A percentile compares a stretch with the other conserved stretches of the same genome.
phyloP scores from a whole-genome alignment of 1,284 basidiomycete genomes.

The Ganoderma lucidum region DNA sequence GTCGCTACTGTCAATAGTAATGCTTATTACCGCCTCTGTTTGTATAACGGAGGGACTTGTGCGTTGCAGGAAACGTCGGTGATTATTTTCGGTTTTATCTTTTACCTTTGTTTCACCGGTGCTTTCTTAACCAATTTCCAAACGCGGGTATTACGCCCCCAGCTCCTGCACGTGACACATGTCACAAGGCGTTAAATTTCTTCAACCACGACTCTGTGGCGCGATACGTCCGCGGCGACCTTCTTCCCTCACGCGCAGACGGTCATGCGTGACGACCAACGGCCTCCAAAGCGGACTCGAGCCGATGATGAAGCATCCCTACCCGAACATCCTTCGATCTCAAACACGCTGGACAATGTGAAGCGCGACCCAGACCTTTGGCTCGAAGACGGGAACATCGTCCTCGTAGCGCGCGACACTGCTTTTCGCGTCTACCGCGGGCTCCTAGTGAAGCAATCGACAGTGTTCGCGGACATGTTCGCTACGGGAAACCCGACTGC shows the following conservation, averaged over 20 bases:
- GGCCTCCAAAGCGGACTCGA: not conserved
- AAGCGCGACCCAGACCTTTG: slow-evolving; percentile 57
- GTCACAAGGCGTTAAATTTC: too few species aligned
- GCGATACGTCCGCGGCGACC: not conserved
- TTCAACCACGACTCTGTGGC: not conserved
- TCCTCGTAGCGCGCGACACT: slow-evolving; percentile 59
- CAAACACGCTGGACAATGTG: not conserved
- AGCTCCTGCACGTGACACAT: too few species aligned
- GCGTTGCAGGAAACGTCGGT: too few species aligned
- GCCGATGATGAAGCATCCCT: not conserved
- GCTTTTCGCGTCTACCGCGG: slow-evolving; percentile 77
- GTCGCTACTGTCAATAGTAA: too few species aligned
- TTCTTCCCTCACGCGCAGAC: not conserved
- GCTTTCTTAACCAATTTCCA: too few species aligned
- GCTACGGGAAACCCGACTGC: not conserved
- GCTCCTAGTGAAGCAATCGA: slow-evolving; percentile 33
- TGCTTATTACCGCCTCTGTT: too few species aligned
- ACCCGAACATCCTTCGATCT: not conserved
- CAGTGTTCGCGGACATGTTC: slow-evolving; percentile 26
- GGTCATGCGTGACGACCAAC: not conserved
- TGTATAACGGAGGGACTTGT: too few species aligned
- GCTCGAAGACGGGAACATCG: slow-evolving; percentile 75
- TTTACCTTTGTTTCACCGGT: too few species aligned
- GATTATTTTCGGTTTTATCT: too few species aligned
- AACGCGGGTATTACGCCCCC: too few species aligned